Conservation (phyloP, 208 protist genomes). For the Naegleria gruberi region DNA sequence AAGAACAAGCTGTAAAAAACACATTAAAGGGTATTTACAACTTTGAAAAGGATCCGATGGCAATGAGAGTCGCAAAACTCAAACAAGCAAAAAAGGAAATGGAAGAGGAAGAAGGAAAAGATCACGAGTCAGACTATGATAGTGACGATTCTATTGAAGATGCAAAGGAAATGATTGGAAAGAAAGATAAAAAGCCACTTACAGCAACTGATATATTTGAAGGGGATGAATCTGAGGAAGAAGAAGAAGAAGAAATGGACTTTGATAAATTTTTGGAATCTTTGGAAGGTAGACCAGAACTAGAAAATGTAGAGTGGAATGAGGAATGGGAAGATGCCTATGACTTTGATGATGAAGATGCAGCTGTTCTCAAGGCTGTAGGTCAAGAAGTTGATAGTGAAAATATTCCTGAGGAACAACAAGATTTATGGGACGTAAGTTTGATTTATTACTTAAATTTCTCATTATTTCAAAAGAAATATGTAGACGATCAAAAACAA, state of each 20-base stretch:
- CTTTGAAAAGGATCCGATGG: background rate
- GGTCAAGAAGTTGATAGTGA: background rate
- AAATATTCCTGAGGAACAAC: background rate
- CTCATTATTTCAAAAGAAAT: background rate
- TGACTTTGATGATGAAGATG: background rate
- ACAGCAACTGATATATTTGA: constrained; percentile 18
- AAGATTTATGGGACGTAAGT: background rate
- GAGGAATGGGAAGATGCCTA: background rate
- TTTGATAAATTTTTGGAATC: constrained; percentile 1
- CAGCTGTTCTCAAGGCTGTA: background rate
- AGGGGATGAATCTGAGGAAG: constrained; percentile 20
- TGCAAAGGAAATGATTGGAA: constrained; percentile 38
- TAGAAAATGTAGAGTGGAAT: background rate
- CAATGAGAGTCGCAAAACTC: background rate
- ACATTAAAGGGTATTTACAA: background rate
- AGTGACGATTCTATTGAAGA: constrained; percentile 20
- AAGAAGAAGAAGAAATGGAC: constrained; percentile 62
- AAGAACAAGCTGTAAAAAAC: constrained; percentile 5
- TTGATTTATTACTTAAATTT: background rate
- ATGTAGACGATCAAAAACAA: background rate
- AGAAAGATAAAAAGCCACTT: constrained; percentile 60
- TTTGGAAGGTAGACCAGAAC: background rate
- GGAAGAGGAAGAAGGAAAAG: constrained; percentile 26
- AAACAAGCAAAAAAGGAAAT: constrained; percentile 19
- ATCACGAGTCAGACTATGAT: constrained; percentile 21